Evolutionary conservation across 148 eudicot species (phyloP).

Genomic region (Spergularia marina): DNA sequence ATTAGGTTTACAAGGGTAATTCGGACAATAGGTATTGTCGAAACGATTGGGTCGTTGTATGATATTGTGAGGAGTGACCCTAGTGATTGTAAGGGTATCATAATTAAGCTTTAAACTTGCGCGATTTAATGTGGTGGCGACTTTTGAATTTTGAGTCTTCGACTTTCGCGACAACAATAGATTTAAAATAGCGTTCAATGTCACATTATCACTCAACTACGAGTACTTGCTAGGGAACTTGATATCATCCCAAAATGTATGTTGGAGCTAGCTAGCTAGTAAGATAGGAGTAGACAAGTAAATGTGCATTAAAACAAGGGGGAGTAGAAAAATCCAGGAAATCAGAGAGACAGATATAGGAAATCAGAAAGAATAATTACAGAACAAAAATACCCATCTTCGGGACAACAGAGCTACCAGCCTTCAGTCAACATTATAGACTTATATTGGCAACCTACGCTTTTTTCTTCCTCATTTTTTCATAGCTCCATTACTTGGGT

Average conservation of each 20-base stretch:
- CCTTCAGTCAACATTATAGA: conserved; percentile 23
- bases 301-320: neutral
- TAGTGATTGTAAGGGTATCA: too few species aligned
- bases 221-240: neutral
- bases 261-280: neutral
- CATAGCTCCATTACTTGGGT: conserved; percentile 10
- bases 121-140: too few species aligned
- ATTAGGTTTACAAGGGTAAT: too few species aligned
- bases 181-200: too few species aligned
- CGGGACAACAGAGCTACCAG: conserved; percentile 17
- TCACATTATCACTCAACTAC: too few species aligned
- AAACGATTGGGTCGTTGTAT: too few species aligned
- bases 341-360: conserved; percentile 3
- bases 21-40: too few species aligned
- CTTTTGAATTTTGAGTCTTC: too few species aligned
- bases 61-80: too few species aligned
- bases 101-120: too few species aligned
- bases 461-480: neutral
- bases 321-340: conserved; percentile 4
- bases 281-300: neutral
- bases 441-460: conserved; percentile 28
- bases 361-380: conserved; percentile 24
- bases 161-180: too few species aligned
- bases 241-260: neutral
- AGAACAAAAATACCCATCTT: conserved; percentile 24